Evolutionary conservation across 257 asterid genomes (phyloP).

Genomic region (Catharanthus roseus): DNA sequence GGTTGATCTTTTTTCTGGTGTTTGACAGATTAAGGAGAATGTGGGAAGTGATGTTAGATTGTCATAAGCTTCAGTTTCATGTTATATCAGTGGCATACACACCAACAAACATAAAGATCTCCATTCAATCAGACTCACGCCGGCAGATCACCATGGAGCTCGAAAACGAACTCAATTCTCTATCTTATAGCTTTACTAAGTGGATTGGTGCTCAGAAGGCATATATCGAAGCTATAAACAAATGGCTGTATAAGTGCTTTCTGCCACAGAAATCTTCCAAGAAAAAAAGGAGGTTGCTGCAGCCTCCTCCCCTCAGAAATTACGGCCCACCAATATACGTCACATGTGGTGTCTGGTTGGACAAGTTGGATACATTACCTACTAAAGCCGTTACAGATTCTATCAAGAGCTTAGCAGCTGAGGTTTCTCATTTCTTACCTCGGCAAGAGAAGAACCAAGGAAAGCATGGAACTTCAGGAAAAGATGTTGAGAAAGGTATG

Average conservation of each 20-base stretch:
- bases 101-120: constrained; percentile 46
- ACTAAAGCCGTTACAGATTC: constrained; percentile 58
- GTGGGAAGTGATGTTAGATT: constrained; percentile 84
- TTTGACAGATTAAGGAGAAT: constrained; percentile 64
- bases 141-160: constrained; percentile 54
- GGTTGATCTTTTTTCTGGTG: constrained; percentile 3
- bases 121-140: constrained; percentile 52
- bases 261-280: constrained; percentile 50
- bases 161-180: constrained; percentile 42
- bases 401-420: constrained; percentile 58
- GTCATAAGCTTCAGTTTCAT: constrained; percentile 84
- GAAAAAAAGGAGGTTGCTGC: constrained; percentile 47
- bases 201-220: constrained; percentile 75
- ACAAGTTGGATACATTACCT: constrained; percentile 49
- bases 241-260: constrained; percentile 77
- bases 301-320: constrained; percentile 47
- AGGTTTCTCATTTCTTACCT: constrained; percentile 67
- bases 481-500: constrained; percentile 24
- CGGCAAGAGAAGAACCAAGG: constrained; percentile 72
- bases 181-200: constrained; percentile 61
- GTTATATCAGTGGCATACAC: constrained; percentile 54
- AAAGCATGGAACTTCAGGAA: constrained; percentile 22
- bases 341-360: constrained; percentile 76
- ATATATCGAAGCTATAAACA: constrained; percentile 64
- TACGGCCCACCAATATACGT: constrained; percentile 89